A percentile compares a stretch with the other conserved stretches of the same genome.
These are phyloP conservation scores for Oleoguttula mirabilis DNA, from an alignment of 495 filamentous ascomycete species.

Conservation along the genomic window DNA sequence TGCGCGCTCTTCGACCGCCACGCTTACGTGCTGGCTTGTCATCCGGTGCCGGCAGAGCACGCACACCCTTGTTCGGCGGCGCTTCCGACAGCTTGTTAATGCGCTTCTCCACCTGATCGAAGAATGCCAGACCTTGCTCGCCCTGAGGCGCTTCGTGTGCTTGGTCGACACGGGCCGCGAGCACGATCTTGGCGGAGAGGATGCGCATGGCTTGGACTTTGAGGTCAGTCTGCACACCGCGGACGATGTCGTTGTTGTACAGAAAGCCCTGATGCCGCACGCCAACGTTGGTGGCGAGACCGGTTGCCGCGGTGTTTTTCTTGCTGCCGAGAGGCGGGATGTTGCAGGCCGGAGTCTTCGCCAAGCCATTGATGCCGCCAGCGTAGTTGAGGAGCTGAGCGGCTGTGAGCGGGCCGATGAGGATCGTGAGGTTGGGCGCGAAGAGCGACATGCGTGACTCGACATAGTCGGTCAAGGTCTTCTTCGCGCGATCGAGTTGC, in stretches of 20 bases:
- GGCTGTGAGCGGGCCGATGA: constrained; percentile 89
- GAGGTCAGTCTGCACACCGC: constrained; percentile 68
- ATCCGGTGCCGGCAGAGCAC: constrained; percentile 85
- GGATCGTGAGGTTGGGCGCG: constrained; percentile 84
- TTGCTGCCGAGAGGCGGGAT: constrained; percentile 79
- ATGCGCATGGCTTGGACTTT: constrained; percentile 94
- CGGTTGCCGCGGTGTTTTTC: constrained; percentile 69
- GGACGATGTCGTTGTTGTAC: constrained; percentile 79
- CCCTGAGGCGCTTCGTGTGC: constrained; percentile 77
- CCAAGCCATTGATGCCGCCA: constrained; percentile 76
- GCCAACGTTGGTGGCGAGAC: constrained; percentile 88
- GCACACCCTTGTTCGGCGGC: constrained; percentile 76
- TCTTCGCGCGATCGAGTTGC: constrained; percentile 75
- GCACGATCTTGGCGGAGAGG: constrained; percentile 81
- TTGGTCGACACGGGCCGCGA: constrained; percentile 78
- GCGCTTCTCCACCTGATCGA: constrained; percentile 68
- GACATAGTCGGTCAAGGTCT: constrained; percentile 83
- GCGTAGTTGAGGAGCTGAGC: constrained; percentile 91
- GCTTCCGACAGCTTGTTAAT: constrained; percentile 92
- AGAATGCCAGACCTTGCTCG: constrained; percentile 71
- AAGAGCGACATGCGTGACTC: constrained; percentile 94
- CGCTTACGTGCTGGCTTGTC: constrained; percentile 92
- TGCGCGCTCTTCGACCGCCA: constrained; percentile 79
- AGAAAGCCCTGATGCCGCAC: constrained; percentile 88
- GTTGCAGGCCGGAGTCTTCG: constrained; percentile 88